Conservation (phyloP, 2,329 filamentous ascomycete species). For the Rachicladosporium sp. region DNA sequence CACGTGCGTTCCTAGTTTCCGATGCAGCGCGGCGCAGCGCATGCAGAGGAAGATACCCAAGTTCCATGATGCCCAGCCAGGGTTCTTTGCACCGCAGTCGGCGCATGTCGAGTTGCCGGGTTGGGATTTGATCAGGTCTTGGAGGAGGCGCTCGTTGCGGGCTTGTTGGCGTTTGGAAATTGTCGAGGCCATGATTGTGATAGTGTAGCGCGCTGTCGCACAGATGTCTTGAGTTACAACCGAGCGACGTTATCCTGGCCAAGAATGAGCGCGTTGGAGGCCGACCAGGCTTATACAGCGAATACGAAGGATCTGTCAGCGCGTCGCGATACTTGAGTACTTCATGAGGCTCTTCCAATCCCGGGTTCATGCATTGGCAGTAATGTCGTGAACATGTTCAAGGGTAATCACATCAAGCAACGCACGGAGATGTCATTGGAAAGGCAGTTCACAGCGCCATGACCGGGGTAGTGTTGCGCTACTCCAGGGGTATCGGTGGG, state of each 20-base stretch:
- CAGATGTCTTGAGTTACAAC: constrained; percentile 1
- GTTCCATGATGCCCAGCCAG: constrained; percentile 98
- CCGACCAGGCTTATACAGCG: not conserved
- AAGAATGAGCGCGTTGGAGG: not conserved
- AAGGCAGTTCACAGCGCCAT: too few relatives aligned
- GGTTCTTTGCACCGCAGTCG: constrained; percentile 83
- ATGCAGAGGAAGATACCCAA: constrained; percentile 94
- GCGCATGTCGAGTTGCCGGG: constrained; percentile 89
- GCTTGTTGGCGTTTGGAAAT: constrained; percentile 95
- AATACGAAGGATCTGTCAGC: constrained; percentile 2
- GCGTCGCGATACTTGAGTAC: not conserved
- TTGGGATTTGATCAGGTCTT: constrained; percentile 74
- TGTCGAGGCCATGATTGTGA: constrained; percentile 50
- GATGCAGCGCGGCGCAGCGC: constrained; percentile 89
- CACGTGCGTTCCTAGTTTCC: constrained; percentile 93
- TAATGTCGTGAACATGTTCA: too few relatives aligned
- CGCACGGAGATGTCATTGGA: too few relatives aligned
- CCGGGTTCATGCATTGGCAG: too few relatives aligned
- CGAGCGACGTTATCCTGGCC: not conserved
- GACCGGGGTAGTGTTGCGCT: too few relatives aligned
- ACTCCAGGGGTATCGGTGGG: too few relatives aligned
- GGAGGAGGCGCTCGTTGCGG: constrained; percentile 84
- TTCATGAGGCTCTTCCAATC: not conserved
- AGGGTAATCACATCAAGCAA: too few relatives aligned
- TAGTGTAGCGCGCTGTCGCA: constrained; percentile 2